Evolutionary conservation across 176 grass and related monocot genomes (phyloP), one percentile per base, ranked within the genome.

Genomic region (Oryza nivara): DNA sequence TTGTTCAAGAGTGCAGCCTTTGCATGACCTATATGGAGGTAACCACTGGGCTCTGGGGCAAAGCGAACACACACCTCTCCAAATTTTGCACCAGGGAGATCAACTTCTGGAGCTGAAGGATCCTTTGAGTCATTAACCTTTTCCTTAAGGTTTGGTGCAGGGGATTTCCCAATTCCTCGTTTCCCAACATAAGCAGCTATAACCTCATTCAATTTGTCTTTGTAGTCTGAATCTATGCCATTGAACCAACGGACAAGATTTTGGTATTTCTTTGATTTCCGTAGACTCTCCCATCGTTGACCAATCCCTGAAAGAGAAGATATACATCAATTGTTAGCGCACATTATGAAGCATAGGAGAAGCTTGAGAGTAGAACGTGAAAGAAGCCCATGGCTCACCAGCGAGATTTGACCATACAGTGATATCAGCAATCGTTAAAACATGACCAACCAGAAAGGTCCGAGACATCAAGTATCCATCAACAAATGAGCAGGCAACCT

Each of bases 11-110:
- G 71, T 73, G 86, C 92, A 58, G 94, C 94, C 76, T 94, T 97
- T n/a, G 92, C 91, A 70, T 97, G 94, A 65, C 92, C 94, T 77
- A 97, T 97, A 67, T 97, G 94, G 44, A 97, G 85, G 78, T 94
- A 97, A 10, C 92, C 94, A 34, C 88, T 96, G 78, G 94, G 94
- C 68, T 96, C 94, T 19, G 94, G 94, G 26, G 88, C 94, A 82
- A 96, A 96, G 35, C 94, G 94, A 67, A 92, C 74, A 71, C 90
- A 94, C 40, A 90, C 92, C 58, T 97, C 78, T 5, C 90, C 94
- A 81, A 90, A 52, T 91, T 92, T 92, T 79, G 92, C 90, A 80
- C 91, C 89, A 61, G 91, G 94, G 82, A 96, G 90, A 68, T 93
- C 89, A 43, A 97, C 58, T 83, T 92, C 87, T 75, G 89, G 91